Evolutionary conservation across 495 filamentous ascomycete genomes (phyloP).

Genomic region (Penicillium crystallinum): DNA sequence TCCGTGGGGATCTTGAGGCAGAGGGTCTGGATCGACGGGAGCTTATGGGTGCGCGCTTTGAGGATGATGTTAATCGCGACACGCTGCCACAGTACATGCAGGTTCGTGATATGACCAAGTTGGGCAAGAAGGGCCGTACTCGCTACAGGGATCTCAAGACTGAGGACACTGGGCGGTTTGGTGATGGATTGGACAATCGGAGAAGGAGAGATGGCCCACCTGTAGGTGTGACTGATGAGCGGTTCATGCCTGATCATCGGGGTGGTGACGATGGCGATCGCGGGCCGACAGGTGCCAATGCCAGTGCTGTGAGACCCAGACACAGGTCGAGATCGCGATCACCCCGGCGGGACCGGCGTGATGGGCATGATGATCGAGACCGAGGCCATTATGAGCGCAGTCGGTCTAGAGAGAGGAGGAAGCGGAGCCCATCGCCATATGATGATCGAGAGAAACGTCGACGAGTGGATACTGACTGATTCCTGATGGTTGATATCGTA

Average conservation of each 20-base stretch:
- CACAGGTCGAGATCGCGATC: constrained; percentile 33
- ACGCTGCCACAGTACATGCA: constrained; percentile 89
- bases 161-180: constrained; percentile 91
- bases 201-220: constrained; percentile 37
- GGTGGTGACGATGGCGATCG: constrained; percentile 27
- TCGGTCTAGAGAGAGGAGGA: constrained; percentile 53
- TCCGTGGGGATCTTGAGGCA: constrained; percentile 68
- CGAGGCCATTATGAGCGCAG: constrained; percentile 13
- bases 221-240: constrained; percentile 55
- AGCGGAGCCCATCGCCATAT: constrained; percentile 61
- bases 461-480: constrained; percentile 44
- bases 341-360: constrained; percentile 20
- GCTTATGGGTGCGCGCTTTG: constrained; percentile 72
- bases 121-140: constrained; percentile 88
- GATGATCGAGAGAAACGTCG: constrained; percentile 64
- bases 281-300: constrained; percentile 48
- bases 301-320: constrained; percentile 39
- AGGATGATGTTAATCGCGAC: constrained; percentile 74
- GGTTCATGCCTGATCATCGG: constrained; percentile 62
- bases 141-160: constrained; percentile 81
- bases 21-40: constrained; percentile 71
- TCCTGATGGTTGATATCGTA: constrained; percentile 17
- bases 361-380: constrained; percentile 16
- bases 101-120: constrained; percentile 85
- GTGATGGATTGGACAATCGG: constrained; percentile 51